These are phyloP conservation scores for Stevia rebaudiana DNA, from an alignment of 140 eudicot genomes.

Conservation along the genomic window DNA sequence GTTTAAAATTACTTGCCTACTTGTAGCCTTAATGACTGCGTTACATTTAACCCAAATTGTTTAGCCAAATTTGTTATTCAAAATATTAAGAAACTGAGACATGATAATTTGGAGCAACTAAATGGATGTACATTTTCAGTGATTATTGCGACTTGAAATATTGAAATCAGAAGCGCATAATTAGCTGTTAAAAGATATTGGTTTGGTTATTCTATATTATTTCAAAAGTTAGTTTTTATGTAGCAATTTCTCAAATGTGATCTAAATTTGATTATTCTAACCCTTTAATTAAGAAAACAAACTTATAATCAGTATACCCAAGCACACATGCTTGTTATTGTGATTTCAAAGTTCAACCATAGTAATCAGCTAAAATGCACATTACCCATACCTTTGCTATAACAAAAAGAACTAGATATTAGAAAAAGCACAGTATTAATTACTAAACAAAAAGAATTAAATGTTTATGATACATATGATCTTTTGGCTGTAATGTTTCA, in stretches of 20 bases:
- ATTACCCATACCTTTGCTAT: background rate
- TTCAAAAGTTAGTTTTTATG: background rate
- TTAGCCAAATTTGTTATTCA: background rate
- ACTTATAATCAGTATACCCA: background rate
- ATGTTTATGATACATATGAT: background rate
- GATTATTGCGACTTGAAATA: background rate
- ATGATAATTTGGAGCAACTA: background rate
- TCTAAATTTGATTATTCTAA: background rate
- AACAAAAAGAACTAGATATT: background rate
- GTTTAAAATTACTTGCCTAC: background rate
- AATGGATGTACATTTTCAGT: slow-evolving; percentile 3
- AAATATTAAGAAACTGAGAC: background rate
- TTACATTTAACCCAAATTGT: slow-evolving; percentile 4
- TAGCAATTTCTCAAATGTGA: background rate
- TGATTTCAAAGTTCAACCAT: background rate
- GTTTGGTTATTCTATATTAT: slow-evolving; percentile 1
- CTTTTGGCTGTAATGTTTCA: slow-evolving; percentile 7
- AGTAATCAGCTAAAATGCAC: background rate
- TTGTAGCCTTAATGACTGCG: background rate
- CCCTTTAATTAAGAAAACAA: background rate
- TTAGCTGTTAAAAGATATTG: background rate
- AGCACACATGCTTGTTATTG: background rate
- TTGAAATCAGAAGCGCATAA: background rate
- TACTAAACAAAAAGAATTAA: background rate
- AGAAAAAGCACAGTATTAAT: background rate